Evolutionary conservation across 2,329 filamentous ascomycete species (phyloP).

Genomic region (Bimuria novae-zelandiae): DNA sequence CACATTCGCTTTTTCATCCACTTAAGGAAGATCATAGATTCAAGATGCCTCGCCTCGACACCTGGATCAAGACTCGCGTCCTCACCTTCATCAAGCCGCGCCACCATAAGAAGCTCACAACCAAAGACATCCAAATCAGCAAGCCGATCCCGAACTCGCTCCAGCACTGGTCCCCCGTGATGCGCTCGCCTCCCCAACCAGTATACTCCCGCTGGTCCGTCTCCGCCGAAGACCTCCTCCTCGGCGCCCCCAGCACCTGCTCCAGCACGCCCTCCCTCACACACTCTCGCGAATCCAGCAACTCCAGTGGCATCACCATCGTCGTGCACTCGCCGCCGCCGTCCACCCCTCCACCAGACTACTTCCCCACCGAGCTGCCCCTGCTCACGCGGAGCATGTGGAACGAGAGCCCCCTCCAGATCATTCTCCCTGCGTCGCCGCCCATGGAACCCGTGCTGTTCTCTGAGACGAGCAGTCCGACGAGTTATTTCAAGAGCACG

Average conservation of each 20-base stretch:
- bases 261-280: not conserved
- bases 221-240: slow-evolving; percentile 8
- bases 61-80: slow-evolving; percentile 16
- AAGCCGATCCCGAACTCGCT: slow-evolving; percentile 9
- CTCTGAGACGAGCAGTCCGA: slow-evolving; percentile 5
- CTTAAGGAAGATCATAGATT: not conserved
- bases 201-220: slow-evolving; percentile 5
- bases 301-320: slow-evolving; percentile 4
- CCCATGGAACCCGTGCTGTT: not conserved
- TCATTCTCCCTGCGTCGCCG: not conserved
- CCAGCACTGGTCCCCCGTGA: slow-evolving; percentile 2
- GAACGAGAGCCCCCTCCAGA: not conserved
- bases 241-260: not conserved
- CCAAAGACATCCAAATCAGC: slow-evolving; percentile 11
- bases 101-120: slow-evolving; percentile 11
- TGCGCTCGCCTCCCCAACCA: slow-evolving; percentile 6
- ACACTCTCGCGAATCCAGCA: slow-evolving; percentile 4
- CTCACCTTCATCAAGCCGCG: slow-evolving; percentile 8
- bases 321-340: slow-evolving; percentile 12
- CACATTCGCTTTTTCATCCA: not conserved
- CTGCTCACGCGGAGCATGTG: slow-evolving; percentile 1
- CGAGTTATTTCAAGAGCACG: slow-evolving; percentile 6
- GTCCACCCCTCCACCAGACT: slow-evolving; percentile 7
- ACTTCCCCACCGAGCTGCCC: slow-evolving; percentile 6
- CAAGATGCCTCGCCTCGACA: slow-evolving; percentile 16